A percentile compares a stretch with the other conserved stretches of the same genome.
These are phyloP conservation scores for Mikania micrantha DNA, from an alignment of 129 eudicot species.

Conservation along the genomic window DNA sequence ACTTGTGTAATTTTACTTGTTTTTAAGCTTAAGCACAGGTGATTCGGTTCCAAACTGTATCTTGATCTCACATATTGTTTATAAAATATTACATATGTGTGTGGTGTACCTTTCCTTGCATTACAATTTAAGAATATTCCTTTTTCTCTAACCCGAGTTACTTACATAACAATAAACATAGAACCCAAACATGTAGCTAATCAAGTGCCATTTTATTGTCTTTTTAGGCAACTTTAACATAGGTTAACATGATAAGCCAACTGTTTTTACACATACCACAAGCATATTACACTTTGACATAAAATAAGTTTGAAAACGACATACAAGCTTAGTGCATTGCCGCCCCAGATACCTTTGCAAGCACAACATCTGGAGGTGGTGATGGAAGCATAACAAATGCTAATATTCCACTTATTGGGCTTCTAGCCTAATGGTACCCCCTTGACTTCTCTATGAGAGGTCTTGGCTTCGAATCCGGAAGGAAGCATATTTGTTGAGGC, in stretches of 20 bases:
- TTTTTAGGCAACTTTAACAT: background rate
- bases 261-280: background rate
- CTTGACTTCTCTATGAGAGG: too few species aligned
- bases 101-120: too few species aligned
- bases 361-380: background rate
- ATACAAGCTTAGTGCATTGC: background rate
- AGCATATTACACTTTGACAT: background rate
- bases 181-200: background rate
- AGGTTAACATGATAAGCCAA: background rate
- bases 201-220: background rate
- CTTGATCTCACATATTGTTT: background rate
- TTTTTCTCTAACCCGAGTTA: too few species aligned
- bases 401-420: constrained; percentile 2
- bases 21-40: too few species aligned
- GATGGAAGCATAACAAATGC: constrained; percentile 2
- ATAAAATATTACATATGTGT: too few species aligned
- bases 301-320: background rate
- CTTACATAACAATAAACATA: background rate
- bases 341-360: background rate
- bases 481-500: too few species aligned
- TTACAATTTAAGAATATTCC: too few species aligned
- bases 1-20: too few species aligned
- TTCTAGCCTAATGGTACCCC: too few species aligned
- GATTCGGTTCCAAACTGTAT: background rate
- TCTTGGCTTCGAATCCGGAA: too few species aligned